Evolutionary conservation across 2,329 filamentous ascomycete genomes (phyloP).

Genomic region (Xylaria sp.): DNA sequence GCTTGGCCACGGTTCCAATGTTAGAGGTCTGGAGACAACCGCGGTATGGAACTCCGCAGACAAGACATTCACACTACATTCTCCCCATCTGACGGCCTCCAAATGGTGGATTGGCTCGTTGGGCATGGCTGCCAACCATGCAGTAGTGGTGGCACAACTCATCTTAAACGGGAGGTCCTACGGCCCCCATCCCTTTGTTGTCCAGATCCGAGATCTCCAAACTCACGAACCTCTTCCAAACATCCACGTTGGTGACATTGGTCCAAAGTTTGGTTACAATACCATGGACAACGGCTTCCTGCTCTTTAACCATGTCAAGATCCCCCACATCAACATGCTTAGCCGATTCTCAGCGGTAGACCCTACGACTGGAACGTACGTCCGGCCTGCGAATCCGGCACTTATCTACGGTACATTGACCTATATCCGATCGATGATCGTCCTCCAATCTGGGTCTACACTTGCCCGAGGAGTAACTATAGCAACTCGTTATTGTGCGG

Average conservation of each 20-base stretch:
- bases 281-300: conserved; percentile 15
- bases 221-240: conserved; percentile 5
- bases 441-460: conserved; percentile 4
- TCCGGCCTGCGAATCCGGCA: conserved; percentile 4
- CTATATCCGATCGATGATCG: conserved; percentile 12
- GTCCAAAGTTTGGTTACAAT: conserved; percentile 10
- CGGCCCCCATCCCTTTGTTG: conserved; percentile 8
- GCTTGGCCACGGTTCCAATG: conserved; percentile 12
- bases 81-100: conserved; percentile 2
- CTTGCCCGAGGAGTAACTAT: conserved; percentile 12
- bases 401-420: conserved; percentile 11
- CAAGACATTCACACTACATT: conserved; percentile 4
- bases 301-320: conserved; percentile 8
- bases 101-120: conserved; percentile 15
- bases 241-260: conserved; percentile 7
- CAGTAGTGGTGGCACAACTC: conserved; percentile 8
- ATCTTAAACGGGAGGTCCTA: conserved; percentile 11
- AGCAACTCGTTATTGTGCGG: conserved; percentile 13
- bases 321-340: conserved; percentile 12
- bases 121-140: conserved; percentile 5
- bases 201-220: conserved; percentile 9
- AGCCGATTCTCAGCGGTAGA: conserved; percentile 9
- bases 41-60: conserved; percentile 3
- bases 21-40: conserved; percentile 7
- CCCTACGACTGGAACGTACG: conserved; percentile 2